Evolutionary conservation across 768 basidiomycete species (phyloP).

Genomic region (Phanerodontia chrysosporium): DNA sequence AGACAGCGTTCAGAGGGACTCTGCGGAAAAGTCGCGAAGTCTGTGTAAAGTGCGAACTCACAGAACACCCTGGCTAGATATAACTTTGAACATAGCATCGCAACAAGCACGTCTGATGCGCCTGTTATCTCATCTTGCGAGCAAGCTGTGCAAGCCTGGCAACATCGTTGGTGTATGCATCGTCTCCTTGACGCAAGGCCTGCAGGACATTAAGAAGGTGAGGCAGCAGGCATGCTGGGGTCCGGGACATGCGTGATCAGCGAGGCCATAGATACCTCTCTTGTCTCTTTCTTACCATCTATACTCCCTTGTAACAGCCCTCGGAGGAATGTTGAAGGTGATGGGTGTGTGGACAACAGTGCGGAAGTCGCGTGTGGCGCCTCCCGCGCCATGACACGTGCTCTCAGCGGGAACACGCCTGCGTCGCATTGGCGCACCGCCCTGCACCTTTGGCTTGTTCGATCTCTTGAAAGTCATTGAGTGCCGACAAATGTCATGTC

Average conservation of each 20-base stretch:
- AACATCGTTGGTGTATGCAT: not conserved
- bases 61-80: not conserved
- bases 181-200: not conserved
- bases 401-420: not conserved
- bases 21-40: not conserved
- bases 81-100: not conserved
- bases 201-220: not conserved
- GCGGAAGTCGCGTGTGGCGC: conserved; percentile 1
- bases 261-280: not conserved
- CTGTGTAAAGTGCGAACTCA: not conserved
- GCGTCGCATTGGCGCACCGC: not conserved
- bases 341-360: not conserved
- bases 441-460: not conserved
- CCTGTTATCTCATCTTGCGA: not conserved
- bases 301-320: not conserved
- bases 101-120: not conserved
- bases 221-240: not conserved
- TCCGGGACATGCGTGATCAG: conserved; percentile 1
- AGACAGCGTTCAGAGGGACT: not conserved
- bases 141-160: not conserved
- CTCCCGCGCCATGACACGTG: not conserved
- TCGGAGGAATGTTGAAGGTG: not conserved
- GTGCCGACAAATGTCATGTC: not conserved
- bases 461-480: no score
- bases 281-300: not conserved